Percentiles rank a stretch among this genome's conserved stretches.
Evolutionary conservation across 129 eudicot species (phyloP).

Genomic region (Flaveria robusta): DNA sequence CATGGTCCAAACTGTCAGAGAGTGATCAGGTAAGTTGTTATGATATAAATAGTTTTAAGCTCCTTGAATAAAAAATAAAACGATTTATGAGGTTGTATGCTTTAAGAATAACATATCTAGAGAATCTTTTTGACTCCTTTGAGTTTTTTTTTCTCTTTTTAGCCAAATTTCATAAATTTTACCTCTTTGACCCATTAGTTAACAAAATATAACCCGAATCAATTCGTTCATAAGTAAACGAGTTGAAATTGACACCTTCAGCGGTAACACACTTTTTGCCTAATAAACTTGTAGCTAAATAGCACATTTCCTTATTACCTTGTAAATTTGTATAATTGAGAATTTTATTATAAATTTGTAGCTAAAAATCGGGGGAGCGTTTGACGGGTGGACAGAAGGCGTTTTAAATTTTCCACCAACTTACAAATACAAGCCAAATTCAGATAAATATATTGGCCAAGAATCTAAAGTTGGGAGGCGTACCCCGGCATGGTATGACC

Average conservation of each 20-base stretch:
- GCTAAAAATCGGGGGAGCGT: conserved; percentile 64
- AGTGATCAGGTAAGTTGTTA: conserved; percentile 67
- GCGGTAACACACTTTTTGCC: background rate
- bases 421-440: conserved; percentile 75
- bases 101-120: background rate
- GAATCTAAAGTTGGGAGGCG: conserved; percentile 79
- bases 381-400: conserved; percentile 92
- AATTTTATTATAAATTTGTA: conserved; percentile 27
- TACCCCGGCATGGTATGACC: conserved; percentile 80
- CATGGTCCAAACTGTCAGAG: conserved; percentile 64
- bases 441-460: conserved; percentile 59
- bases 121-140: background rate
- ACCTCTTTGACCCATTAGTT: background rate
- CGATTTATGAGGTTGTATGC: background rate
- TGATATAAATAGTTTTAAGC: background rate
- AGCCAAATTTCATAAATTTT: background rate
- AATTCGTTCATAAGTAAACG: background rate
- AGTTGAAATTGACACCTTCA: background rate
- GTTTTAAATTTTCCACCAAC: conserved; percentile 71
- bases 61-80: background rate
- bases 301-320: conserved; percentile 4
- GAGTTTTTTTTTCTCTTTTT: background rate
- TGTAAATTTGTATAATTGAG: background rate
- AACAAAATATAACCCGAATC: background rate
- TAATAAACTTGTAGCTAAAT: background rate